Evolutionary conservation across 2,329 filamentous ascomycete genomes (phyloP), one percentile per base, ranked within the genome.

Genomic region (Beauveria sp.): DNA sequence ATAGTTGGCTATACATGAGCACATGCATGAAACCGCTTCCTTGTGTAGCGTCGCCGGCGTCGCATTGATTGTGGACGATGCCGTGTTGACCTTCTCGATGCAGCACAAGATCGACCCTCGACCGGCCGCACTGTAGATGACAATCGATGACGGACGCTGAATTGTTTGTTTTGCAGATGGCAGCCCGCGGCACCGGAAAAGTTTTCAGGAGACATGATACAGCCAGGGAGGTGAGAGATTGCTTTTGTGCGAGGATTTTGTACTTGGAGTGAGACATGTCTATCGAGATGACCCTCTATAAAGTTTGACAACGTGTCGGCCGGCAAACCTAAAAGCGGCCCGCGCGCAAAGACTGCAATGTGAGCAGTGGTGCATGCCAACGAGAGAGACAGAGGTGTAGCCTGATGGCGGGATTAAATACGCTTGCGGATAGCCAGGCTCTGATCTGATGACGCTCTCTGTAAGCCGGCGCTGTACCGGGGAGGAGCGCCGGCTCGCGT

Each of bases 81-180:
- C 9, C 49, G 20, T 26, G 56, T n/a, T 46, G 57, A 60, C 57
- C 57, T 60, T 46, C 38, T 60, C 16, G 38, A 60, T 46, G 47
- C 9, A 60, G 49, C 22, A 28, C 40, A 53, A n/a, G 57, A 60
- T 59, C 57, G 45, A 20, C 57, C 38, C 14, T 12, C 18, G 7
- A 34, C 24, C 6, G 24, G 28, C 28, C 30, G 46, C 18, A 20
- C 34, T 43, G 46, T 26, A 28, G 30, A 50, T 30, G 28, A 34
- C 22, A 43, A 38, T 18, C 30, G 26, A 10, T 30, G 38, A 6
- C 20, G 16, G n/a, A 16, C 8, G 30, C 45, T 50, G 26, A 50
- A 40, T n/a, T 30, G 18, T 49, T 28, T 30, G 10, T 16, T 3
- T 8, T 20, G 22, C 38, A 56, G 24, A 52, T 18, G n/a, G 30